Conservation (phyloP, 306 rosid species). For the Sicyos edulis region DNA sequence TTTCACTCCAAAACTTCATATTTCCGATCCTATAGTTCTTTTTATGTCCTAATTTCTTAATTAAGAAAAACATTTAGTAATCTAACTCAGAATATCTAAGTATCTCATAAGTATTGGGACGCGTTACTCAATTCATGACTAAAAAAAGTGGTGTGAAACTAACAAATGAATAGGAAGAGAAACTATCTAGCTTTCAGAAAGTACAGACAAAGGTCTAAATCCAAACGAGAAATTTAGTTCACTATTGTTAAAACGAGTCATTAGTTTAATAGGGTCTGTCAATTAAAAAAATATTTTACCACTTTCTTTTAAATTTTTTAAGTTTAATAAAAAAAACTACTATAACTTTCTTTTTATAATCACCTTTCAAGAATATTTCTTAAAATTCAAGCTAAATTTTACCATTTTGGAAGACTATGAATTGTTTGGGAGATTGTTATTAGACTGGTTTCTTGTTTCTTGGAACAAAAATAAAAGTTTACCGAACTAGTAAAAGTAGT, state of each 20-base stretch:
- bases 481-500: background rate
- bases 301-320: background rate
- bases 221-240: background rate
- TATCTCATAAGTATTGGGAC: background rate
- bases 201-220: too few relatives aligned
- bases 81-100: background rate
- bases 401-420: background rate
- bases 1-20: background rate
- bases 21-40: background rate
- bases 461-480: background rate
- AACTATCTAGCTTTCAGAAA: background rate
- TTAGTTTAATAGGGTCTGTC: background rate
- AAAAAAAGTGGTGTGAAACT: background rate
- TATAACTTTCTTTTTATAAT: background rate
- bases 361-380: background rate
- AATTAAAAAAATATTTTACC: background rate
- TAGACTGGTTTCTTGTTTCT: background rate
- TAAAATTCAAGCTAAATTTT: background rate
- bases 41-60: background rate
- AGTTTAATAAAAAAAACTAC: background rate
- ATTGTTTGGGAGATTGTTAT: background rate
- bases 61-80: background rate
- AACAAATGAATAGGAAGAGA: background rate
- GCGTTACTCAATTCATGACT: background rate
- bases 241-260: background rate